Evolutionary conservation across 495 filamentous ascomycete species (phyloP).

Genomic region (Talaromyces adpressus): DNA sequence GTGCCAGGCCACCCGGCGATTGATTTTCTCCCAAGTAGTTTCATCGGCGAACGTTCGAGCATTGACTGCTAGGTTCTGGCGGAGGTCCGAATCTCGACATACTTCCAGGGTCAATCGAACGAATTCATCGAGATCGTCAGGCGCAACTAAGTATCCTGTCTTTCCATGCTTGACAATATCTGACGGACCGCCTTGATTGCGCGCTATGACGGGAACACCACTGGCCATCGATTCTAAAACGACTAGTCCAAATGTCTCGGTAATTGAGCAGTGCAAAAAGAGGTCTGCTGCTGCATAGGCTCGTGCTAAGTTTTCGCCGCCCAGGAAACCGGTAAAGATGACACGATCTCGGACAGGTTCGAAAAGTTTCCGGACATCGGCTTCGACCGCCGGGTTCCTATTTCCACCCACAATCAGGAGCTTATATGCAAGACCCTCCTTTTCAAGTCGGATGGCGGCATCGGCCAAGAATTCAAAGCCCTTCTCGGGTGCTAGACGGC

Average conservation of each 20-base stretch:
- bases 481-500: conserved; percentile 56
- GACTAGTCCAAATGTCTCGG: conserved; percentile 60
- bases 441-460: conserved; percentile 39
- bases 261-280: conserved; percentile 59
- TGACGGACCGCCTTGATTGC: conserved; percentile 57
- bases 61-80: conserved; percentile 27
- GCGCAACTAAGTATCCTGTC: conserved; percentile 50
- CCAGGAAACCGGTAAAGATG: conserved; percentile 50
- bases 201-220: conserved; percentile 54
- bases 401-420: conserved; percentile 57
- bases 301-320: conserved; percentile 44
- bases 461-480: conserved; percentile 56
- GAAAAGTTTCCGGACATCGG: conserved; percentile 46
- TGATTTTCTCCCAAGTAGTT: conserved; percentile 59
- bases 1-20: conserved; percentile 51
- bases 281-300: conserved; percentile 55
- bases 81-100: conserved; percentile 25
- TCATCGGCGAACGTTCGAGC: conserved; percentile 46
- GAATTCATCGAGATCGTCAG: conserved; percentile 46
- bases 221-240: conserved; percentile 61
- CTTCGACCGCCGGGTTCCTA: conserved; percentile 48
- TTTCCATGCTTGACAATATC: conserved; percentile 50
- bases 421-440: conserved; percentile 48
- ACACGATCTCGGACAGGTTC: conserved; percentile 38
- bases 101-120: conserved; percentile 37